Base-by-base conservation (phyloP, 164 flowering plant species). In the Euptelea pleiosperma region DNA sequence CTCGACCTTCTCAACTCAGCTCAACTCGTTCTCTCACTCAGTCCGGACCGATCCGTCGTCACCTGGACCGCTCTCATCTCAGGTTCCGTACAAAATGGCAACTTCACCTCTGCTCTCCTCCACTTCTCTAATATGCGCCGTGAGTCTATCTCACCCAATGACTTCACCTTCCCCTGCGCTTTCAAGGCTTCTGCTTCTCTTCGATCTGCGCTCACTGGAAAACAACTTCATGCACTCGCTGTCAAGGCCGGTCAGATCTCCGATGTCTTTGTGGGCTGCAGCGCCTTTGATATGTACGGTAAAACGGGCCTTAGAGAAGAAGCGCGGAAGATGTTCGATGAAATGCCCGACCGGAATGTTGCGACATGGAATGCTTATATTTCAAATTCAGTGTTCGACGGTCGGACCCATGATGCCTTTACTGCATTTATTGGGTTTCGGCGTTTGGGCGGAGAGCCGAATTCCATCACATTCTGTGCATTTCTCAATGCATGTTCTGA, bases 31-130 rank as follows among this genome's bases (percentile, higher is more conserved):
- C 86, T 91, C 66, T 63, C 60, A 36, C 81, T 73, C 70, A 66
- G 75, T 44, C 76, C 84, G 0, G 8, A 49, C 48, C 96, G 86
- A 61, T 73, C 83, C 65, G 98, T 91, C 59, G 96, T 91, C 68
- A 70, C 95, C 43, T 91, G 86, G 87, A 88, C 98, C 37, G 65
- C 96, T 62, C 84, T 91, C 63, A 87, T 91, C 46, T 43, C 95
- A 60, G 96, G 95, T 42, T 39, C 65, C 24, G 91, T 81, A 40
- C 96, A 81, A 29, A 83, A 82, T 62, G 86, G 81, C 8, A 82
- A 69, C 34, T 77, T 77, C 64, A 5, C 43, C 18, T 49, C 73
- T 19, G 85, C 96, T 43, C 79, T 91, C 35, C 26, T 11, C 31
- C 70, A 72, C 34, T 85, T 91, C 71, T 57, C 64, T 16, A 12